Evolutionary conservation across 331 rosid species (phyloP).

Genomic region (Rosa hybrid): DNA sequence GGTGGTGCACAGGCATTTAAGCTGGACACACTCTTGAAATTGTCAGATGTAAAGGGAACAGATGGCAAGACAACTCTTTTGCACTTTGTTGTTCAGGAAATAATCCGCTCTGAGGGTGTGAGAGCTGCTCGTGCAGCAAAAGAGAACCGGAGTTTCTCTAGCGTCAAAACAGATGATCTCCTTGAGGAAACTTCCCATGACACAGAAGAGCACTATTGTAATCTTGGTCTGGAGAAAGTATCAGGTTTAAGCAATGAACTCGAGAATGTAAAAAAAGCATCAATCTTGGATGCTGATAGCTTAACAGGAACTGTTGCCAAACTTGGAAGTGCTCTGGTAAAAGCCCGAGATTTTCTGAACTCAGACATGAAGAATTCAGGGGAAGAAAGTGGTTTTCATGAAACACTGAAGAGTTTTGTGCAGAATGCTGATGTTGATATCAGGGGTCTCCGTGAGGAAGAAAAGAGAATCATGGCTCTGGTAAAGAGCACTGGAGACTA

Average conservation of each 20-base stretch:
- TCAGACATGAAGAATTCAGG: constrained; percentile 39
- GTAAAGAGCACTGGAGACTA: constrained; percentile 93
- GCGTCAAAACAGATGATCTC: constrained; percentile 65
- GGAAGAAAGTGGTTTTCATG: constrained; percentile 49
- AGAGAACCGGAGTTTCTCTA: constrained; percentile 59
- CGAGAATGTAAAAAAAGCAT: constrained; percentile 82
- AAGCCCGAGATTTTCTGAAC: constrained; percentile 55
- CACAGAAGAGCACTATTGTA: constrained; percentile 60
- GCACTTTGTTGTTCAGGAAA: constrained; percentile 92
- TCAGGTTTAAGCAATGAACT: constrained; percentile 70
- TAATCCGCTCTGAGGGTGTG: constrained; percentile 86
- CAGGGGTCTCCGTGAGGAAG: constrained; percentile 56
- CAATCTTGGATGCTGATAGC: constrained; percentile 74
- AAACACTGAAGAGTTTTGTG: constrained; percentile 57
- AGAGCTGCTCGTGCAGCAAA: constrained; percentile 57
- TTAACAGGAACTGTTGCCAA: constrained; percentile 74
- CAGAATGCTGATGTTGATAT: constrained; percentile 67
- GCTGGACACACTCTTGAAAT: constrained; percentile 84
- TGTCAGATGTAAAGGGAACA: constrained; percentile 88
- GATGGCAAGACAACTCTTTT: constrained; percentile 95
- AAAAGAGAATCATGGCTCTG: constrained; percentile 75
- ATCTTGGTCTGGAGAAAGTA: constrained; percentile 73
- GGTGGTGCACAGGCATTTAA: constrained; percentile 97
- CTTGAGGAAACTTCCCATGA: constrained; percentile 45
- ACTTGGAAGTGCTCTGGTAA: constrained; percentile 57